Percentiles rank a stretch among this genome's conserved stretches.
Conservation (phyloP, 2,329 filamentous ascomycete genomes). For the Xylaria sp. region DNA sequence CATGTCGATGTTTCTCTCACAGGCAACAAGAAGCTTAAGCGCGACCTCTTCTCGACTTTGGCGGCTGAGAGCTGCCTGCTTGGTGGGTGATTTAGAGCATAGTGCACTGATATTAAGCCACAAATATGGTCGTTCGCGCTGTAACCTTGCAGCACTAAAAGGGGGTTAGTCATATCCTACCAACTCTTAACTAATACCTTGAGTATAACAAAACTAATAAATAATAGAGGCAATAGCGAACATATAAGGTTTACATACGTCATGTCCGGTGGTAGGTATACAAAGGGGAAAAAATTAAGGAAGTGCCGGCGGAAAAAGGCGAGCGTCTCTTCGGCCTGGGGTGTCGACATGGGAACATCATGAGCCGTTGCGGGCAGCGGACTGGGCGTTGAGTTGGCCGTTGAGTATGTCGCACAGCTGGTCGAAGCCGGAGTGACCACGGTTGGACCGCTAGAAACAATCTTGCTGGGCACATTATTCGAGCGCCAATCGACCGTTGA, state of each 20-base stretch:
- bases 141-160: slow-evolving; percentile 40
- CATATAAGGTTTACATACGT: slow-evolving; percentile 27
- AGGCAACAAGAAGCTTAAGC: slow-evolving; percentile 58
- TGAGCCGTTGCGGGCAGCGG: slow-evolving; percentile 25
- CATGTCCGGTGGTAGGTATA: slow-evolving; percentile 43
- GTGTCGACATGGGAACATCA: slow-evolving; percentile 36
- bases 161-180: slow-evolving; percentile 26
- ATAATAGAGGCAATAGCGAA: background rate
- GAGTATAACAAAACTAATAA: background rate
- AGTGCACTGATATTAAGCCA: slow-evolving; percentile 62
- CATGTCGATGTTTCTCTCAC: slow-evolving; percentile 63
- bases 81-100: slow-evolving; percentile 54
- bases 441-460: slow-evolving; percentile 8
- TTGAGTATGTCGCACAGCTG: slow-evolving; percentile 27
- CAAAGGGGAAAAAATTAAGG: slow-evolving; percentile 45
- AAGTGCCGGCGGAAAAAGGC: slow-evolving; percentile 42
- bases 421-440: slow-evolving; percentile 31
- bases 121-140: slow-evolving; percentile 54
- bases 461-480: background rate
- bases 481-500: background rate
- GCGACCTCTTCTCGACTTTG: slow-evolving; percentile 57
- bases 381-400: slow-evolving; percentile 37
- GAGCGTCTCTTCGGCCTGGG: slow-evolving; percentile 44
- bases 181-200: background rate
- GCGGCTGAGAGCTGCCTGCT: slow-evolving; percentile 54